A percentile compares a stretch with the other conserved stretches of the same genome.
Conservation (phyloP, 2,329 filamentous ascomycete genomes). For the Arthrocladium fulminans region DNA sequence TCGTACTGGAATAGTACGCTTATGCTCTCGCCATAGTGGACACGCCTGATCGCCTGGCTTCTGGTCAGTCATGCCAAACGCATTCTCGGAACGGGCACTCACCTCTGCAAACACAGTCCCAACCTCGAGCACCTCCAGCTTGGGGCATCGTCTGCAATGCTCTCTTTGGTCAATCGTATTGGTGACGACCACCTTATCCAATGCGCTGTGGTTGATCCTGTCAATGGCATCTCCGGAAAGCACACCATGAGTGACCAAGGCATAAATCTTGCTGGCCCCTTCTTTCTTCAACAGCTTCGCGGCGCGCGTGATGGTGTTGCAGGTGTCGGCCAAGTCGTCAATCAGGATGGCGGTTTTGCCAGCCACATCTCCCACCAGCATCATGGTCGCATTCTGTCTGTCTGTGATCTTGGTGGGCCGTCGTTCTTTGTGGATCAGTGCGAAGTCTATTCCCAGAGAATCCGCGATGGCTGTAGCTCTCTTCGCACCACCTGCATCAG, state of each 20-base stretch:
- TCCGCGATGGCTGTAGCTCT: conserved; percentile 92
- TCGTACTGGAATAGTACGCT: conserved; percentile 87
- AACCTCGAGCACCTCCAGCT: conserved; percentile 86
- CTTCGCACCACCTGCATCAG: conserved; percentile 94
- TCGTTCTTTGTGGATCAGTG: conserved; percentile 96
- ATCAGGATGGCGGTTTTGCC: conserved; percentile 79
- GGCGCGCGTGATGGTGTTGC: conserved; percentile 91
- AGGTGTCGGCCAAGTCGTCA: conserved; percentile 91
- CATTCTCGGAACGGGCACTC: conserved; percentile 20
- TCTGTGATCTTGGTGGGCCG: conserved; percentile 80
- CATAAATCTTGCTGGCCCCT: conserved; percentile 78
- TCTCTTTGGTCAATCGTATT: conserved; percentile 89
- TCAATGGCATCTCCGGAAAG: conserved; percentile 91
- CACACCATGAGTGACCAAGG: conserved; percentile 87
- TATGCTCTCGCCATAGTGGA: conserved; percentile 96
- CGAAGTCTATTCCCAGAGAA: conserved; percentile 86
- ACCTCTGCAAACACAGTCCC: conserved; percentile 84
- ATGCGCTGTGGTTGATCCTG: conserved; percentile 81
- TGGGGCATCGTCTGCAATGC: conserved; percentile 67
- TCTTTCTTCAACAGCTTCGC: conserved; percentile 96
- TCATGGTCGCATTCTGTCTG: conserved; percentile 75
- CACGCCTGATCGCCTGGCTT: conserved; percentile 71
- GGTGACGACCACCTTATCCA: conserved; percentile 91
- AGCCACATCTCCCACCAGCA: conserved; percentile 80
- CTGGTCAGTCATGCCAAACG: conserved; percentile 13